phyloP scores from a whole-genome alignment of 73 alveolate genomes.

The Diophrys appendiculata region DNA sequence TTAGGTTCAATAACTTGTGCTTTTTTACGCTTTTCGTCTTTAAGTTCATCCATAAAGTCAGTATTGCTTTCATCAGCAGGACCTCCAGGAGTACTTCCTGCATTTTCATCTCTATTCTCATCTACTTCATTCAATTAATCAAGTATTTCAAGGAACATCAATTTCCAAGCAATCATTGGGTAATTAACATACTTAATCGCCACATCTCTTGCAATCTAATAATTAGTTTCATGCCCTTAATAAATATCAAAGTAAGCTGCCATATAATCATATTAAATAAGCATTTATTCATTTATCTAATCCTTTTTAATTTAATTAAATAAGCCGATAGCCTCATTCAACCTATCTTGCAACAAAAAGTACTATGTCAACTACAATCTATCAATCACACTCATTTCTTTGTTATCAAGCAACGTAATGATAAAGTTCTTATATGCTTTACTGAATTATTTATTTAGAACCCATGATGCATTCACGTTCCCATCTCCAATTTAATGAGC shows the following conservation, averaged over 20 bases:
- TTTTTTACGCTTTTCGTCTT: conserved; percentile 67
- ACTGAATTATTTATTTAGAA: conserved; percentile 18
- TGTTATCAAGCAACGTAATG: conserved; percentile 5
- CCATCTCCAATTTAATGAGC: conserved; percentile 61
- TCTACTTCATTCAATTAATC: conserved; percentile 63
- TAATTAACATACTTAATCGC: conserved; percentile 62
- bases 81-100: conserved; percentile 37
- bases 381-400: conserved; percentile 17
- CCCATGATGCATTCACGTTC: conserved; percentile 1
- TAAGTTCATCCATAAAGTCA: conserved; percentile 58
- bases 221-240: conserved; percentile 59
- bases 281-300: conserved; percentile 8
- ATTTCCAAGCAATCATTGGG: conserved; percentile 84
- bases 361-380: conserved; percentile 35
- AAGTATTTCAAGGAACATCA: conserved; percentile 70
- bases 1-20: too few species aligned
- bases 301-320: conserved; percentile 19
- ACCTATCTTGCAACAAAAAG: conserved; percentile 51
- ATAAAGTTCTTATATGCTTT: conserved; percentile 13
- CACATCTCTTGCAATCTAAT: conserved; percentile 70
- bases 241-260: conserved; percentile 30
- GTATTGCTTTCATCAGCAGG: conserved; percentile 60
- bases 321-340: conserved; percentile 37
- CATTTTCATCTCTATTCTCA: too few species aligned
- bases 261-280: conserved; percentile 21